A percentile compares a stretch with the other conserved stretches of the same genome.
Conservation (phyloP, 768 basidiomycete genomes). For the Boletus tylopilopsis region DNA sequence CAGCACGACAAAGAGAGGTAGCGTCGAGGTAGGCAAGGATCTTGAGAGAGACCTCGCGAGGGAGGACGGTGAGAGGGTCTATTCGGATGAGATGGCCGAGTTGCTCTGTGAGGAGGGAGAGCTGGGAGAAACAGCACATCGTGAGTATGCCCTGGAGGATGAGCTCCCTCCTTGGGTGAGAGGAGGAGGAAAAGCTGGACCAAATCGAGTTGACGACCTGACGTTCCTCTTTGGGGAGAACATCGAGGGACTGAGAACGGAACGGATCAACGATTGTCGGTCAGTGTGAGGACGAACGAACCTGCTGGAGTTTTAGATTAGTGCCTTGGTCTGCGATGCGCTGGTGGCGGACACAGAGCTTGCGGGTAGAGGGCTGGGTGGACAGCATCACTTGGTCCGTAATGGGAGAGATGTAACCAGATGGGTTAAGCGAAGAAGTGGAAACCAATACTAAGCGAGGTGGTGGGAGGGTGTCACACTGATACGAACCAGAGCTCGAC, state of each 20-base stretch:
- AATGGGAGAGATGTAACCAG: not conserved
- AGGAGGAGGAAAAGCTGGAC: slow-evolving; percentile 95
- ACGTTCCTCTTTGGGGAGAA: slow-evolving; percentile 79
- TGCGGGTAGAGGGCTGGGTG: slow-evolving; percentile 43
- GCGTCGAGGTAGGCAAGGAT: slow-evolving; percentile 89
- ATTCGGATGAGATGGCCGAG: slow-evolving; percentile 91
- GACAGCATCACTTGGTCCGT: slow-evolving; percentile 13
- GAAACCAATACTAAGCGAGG: slow-evolving; percentile 47
- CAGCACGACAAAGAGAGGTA: slow-evolving; percentile 87
- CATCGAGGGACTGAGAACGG: slow-evolving; percentile 75
- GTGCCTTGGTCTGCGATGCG: slow-evolving; percentile 96
- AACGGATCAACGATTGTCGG: slow-evolving; percentile 6
- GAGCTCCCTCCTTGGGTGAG: slow-evolving; percentile 85
- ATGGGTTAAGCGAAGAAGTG: not conserved
- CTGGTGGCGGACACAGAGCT: slow-evolving; percentile 90
- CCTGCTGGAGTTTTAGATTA: slow-evolving; percentile 88
- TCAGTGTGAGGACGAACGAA: slow-evolving; percentile 29
- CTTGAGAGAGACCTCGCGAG: slow-evolving; percentile 84
- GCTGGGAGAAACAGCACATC: slow-evolving; percentile 99
- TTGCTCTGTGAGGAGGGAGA: slow-evolving; percentile 92
- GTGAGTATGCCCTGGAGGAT: slow-evolving; percentile 96
- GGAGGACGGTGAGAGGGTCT: slow-evolving; percentile 89
- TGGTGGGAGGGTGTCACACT: slow-evolving; percentile 72
- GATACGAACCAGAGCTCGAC: slow-evolving; percentile 33
- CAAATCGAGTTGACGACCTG: slow-evolving; percentile 89